Conservation (phyloP, 257 asterid genomes). For the Penstemon eatonii region DNA sequence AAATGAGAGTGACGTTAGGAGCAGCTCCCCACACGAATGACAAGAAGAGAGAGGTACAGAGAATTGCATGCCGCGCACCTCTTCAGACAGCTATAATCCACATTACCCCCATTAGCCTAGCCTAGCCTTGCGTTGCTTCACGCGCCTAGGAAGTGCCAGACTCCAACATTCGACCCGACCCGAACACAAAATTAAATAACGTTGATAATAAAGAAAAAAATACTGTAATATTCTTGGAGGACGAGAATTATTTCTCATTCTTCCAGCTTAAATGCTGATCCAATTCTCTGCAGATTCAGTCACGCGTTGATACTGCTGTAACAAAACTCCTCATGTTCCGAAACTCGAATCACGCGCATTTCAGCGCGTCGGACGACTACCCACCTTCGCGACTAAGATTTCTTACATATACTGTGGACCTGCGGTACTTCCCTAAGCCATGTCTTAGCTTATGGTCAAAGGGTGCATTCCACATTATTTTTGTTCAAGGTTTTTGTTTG, state of each 20-base stretch:
- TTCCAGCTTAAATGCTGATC: constrained; percentile 22
- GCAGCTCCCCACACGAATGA: constrained; percentile 12
- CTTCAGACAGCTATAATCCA: constrained; percentile 36
- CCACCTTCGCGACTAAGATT: too few species aligned
- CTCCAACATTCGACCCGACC: constrained; percentile 29
- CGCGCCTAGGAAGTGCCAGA: constrained; percentile 37
- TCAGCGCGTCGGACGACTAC: too few species aligned
- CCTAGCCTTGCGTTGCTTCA: constrained; percentile 34
- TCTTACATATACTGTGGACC: too few species aligned
- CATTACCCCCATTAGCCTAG: neutral
- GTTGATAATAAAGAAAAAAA: neutral
- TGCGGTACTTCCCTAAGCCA: too few species aligned
- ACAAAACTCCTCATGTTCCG: neutral
- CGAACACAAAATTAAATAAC: neutral
- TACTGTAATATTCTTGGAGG: constrained; percentile 32
- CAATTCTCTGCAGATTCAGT: constrained; percentile 50
- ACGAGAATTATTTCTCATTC: constrained; percentile 41
- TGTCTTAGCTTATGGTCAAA: too few species aligned
- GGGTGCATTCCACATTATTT: too few species aligned
- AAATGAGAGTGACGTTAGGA: constrained; percentile 25
- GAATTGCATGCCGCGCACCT: neutral
- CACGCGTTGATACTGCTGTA: constrained; percentile 39
- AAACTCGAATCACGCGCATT: constrained; percentile 28
- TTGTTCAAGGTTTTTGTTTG: too few species aligned
- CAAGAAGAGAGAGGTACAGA: neutral